Base-by-base conservation (phyloP, 2,329 filamentous ascomycete genomes). In the Neonectria coccinea region DNA sequence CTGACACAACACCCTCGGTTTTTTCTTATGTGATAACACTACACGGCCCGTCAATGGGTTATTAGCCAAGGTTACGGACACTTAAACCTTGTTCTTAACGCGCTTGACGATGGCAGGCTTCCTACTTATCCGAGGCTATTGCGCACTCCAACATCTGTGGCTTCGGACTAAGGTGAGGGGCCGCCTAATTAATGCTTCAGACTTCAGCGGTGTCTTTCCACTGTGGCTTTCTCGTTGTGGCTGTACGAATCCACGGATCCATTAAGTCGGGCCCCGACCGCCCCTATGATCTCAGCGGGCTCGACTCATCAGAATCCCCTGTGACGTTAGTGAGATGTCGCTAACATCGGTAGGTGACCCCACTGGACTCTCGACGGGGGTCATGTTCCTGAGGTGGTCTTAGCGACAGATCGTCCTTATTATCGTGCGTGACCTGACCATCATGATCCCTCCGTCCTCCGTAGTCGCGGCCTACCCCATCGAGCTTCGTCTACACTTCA, bases 401-500 rank as follows among this genome's bases (percentile, higher is more conserved):
- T n/a, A 39, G 36, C 36, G 36, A 39, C 25, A 29, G 25, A 27
- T 18, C 27, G 25, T 42, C n/a, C 48, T 31, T 31, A 20, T 51
- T 29, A 12, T 51, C n/a, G n/a, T 20, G 48, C 48, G 48, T 51
- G 48, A 51, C 48, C 48, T 22, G 48, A 36, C 48, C 27, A 33
- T 51, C 27, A 31, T 42, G 39, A 42, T 51, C n/a, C 9, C 27
- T 51, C 48, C 48, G 29, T 31, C n/a, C 18, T 51, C 16, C 48
- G 29, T 31, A 11, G 48, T 51, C 48, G 48, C 48, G n/a, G 29
- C 48, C 48, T 20, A 20, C n/a, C 8, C 11, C 11, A 36, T 33
- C 48, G n/a, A 33, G 48, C 18, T 12, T 51, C 48, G 31, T 22
- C 48, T n/a, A 51, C 11, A 36, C 11, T 29, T 51, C 48, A 36